phyloP scores from a whole-genome alignment of 345 rosid species.

The Syzygium oleosum region DNA sequence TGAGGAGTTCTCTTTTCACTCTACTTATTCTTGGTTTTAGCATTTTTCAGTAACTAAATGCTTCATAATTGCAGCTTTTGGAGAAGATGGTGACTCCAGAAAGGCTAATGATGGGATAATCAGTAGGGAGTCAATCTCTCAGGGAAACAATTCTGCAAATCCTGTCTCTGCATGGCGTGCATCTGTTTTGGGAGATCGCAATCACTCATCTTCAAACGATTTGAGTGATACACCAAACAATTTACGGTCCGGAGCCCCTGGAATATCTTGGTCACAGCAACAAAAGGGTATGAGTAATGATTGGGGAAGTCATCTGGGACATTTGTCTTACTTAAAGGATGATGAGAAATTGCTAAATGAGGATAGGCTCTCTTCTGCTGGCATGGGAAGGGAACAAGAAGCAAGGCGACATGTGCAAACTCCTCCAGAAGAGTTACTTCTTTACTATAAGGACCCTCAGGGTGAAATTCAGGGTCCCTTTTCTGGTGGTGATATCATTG shows the following conservation, averaged over 20 bases:
- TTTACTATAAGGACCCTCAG: slow-evolving; percentile 89
- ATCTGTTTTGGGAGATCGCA: slow-evolving; percentile 38
- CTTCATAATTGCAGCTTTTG: slow-evolving; percentile 26
- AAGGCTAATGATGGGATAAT: slow-evolving; percentile 37
- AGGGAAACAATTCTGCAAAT: slow-evolving; percentile 29
- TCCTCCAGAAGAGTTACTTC: slow-evolving; percentile 67
- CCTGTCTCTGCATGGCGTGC: slow-evolving; percentile 46
- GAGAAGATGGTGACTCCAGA: slow-evolving; percentile 38
- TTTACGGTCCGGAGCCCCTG: slow-evolving; percentile 29
- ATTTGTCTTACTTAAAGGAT: slow-evolving; percentile 38
- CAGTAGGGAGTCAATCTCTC: slow-evolving; percentile 30
- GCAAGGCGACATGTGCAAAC: slow-evolving; percentile 44
- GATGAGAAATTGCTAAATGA: slow-evolving; percentile 51
- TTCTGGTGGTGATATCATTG: slow-evolving; percentile 80
- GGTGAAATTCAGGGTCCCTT: slow-evolving; percentile 94
- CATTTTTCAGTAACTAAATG: not conserved
- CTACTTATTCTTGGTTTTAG: not conserved
- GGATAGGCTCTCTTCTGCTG: slow-evolving; percentile 58
- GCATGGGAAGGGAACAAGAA: slow-evolving; percentile 70
- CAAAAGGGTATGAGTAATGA: slow-evolving; percentile 37
- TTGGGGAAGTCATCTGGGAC: slow-evolving; percentile 29
- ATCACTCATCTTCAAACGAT: slow-evolving; percentile 26
- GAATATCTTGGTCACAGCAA: slow-evolving; percentile 37
- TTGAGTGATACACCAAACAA: slow-evolving; percentile 36
- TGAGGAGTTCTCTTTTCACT: not conserved